phyloP scores from a whole-genome alignment of 805 yeast species.

The Candida andamanensis region DNA sequence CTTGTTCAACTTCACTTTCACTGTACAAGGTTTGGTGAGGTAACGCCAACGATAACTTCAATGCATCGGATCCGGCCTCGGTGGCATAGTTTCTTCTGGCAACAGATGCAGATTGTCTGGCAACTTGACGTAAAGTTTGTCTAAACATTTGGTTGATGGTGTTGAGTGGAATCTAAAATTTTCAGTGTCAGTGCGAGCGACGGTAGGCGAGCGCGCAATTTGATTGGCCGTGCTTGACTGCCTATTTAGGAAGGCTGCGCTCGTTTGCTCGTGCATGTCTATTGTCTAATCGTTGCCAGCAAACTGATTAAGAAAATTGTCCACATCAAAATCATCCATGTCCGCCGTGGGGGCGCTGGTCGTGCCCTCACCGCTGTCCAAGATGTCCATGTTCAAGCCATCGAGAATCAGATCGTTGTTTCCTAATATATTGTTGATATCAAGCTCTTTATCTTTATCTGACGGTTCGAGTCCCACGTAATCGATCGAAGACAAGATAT shows the following conservation, averaged over 20 bases:
- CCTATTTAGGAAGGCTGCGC: slow-evolving; percentile 20
- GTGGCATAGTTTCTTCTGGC: slow-evolving; percentile 89
- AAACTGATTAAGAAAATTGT: slow-evolving; percentile 39
- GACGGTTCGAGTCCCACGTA: slow-evolving; percentile 5
- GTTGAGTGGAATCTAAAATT: slow-evolving; percentile 13
- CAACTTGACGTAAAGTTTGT: slow-evolving; percentile 56
- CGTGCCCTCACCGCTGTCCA: slow-evolving; percentile 17
- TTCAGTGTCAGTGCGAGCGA: slow-evolving; percentile 6
- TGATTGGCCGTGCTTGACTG: slow-evolving; percentile 31
- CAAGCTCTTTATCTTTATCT: slow-evolving; percentile 15
- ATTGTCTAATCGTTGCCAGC: slow-evolving; percentile 26
- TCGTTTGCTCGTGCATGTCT: no score
- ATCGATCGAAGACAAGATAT: slow-evolving; percentile 11
- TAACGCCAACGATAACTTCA: slow-evolving; percentile 84
- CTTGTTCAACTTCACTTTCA: slow-evolving; percentile 60
- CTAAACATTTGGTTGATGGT: slow-evolving; percentile 44
- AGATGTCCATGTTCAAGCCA: slow-evolving; percentile 37
- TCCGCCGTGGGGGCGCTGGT: slow-evolving; percentile 20
- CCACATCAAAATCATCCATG: slow-evolving; percentile 42
- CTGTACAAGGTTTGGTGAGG: slow-evolving; percentile 75
- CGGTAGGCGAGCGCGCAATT: slow-evolving; percentile 14
- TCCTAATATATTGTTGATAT: slow-evolving; percentile 33
- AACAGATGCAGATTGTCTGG: slow-evolving; percentile 51
- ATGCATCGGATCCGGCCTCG: slow-evolving; percentile 60
- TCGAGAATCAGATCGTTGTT: slow-evolving; percentile 38